Percentiles rank a stretch among this genome's conserved stretches.
These are phyloP conservation scores for Microthyrium microscopicum DNA, from an alignment of 2,329 filamentous ascomycete species.

Conservation along the genomic window DNA sequence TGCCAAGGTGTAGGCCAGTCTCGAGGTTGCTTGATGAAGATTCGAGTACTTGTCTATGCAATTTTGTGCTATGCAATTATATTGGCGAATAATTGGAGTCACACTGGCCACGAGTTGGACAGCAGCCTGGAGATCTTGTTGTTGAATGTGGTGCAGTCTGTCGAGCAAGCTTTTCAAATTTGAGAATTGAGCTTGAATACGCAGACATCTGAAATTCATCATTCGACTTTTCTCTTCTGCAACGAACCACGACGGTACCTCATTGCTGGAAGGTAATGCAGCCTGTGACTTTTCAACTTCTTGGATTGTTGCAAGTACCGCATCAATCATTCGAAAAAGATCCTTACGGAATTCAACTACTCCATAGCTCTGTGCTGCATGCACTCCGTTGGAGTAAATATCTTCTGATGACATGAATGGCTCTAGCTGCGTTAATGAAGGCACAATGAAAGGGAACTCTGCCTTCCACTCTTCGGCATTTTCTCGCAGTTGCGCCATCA, in stretches of 20 bases:
- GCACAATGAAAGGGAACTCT: constrained; percentile 9
- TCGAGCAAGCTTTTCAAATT: not conserved
- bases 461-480: constrained; percentile 2
- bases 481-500: constrained; percentile 1
- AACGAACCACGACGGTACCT: constrained; percentile 47
- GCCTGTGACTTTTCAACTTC: constrained; percentile 42
- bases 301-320: constrained; percentile 65
- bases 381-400: not conserved
- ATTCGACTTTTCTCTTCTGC: constrained; percentile 24
- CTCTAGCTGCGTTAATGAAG: constrained; percentile 9
- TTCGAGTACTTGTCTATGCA: constrained; percentile 41
- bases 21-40: constrained; percentile 54
- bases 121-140: constrained; percentile 29
- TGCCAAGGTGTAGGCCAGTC: constrained; percentile 58
- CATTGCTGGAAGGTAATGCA: constrained; percentile 39
- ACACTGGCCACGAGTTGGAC: constrained; percentile 43
- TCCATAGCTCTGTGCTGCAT: not conserved
- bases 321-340: constrained; percentile 51
- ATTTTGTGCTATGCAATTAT: constrained; percentile 42
- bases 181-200: not conserved
- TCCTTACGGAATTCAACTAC: not conserved
- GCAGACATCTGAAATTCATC: constrained; percentile 22
- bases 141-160: too few species aligned
- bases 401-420: constrained; percentile 8
- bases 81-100: constrained; percentile 60